These are phyloP conservation scores for Hypoxylon sp. DNA, from an alignment of 2,329 filamentous ascomycete genomes.

Conservation along the genomic window DNA sequence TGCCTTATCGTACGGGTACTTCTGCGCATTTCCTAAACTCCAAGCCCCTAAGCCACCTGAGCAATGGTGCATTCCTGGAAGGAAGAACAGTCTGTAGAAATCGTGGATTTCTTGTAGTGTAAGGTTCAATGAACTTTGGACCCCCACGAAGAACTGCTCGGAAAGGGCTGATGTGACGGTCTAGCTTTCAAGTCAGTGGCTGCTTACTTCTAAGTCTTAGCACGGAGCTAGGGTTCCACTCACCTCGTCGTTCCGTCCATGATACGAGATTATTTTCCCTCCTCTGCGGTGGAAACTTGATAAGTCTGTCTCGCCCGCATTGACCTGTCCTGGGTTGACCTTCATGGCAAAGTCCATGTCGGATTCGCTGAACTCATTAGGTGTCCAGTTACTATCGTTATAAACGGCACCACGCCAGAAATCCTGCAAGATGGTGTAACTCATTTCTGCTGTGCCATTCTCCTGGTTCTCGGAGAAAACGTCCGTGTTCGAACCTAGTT, in stretches of 20 bases:
- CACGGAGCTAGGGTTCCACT: not conserved
- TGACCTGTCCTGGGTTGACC: constrained; percentile 36
- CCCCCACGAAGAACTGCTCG: constrained; percentile 28
- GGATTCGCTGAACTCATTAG: constrained; percentile 27
- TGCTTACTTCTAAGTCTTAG: not conserved
- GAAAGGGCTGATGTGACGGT: constrained; percentile 34
- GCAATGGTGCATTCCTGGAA: constrained; percentile 42
- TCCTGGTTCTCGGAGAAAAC: constrained; percentile 41
- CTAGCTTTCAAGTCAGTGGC: constrained; percentile 8
- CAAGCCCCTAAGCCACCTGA: constrained; percentile 29
- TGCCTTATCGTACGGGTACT: constrained; percentile 31
- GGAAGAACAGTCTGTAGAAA: constrained; percentile 49
- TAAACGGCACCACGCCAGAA: constrained; percentile 43
- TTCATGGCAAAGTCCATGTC: constrained; percentile 39
- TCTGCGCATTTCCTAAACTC: constrained; percentile 36
- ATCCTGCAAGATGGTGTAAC: constrained; percentile 42
- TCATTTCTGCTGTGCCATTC: constrained; percentile 35
- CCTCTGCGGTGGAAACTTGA: constrained; percentile 29
- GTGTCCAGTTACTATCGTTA: constrained; percentile 38
- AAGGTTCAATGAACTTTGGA: constrained; percentile 32
- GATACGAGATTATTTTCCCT: constrained; percentile 41
- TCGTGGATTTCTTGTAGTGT: constrained; percentile 42
- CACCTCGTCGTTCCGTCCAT: constrained; percentile 41
- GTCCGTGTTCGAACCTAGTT: constrained; percentile 34
- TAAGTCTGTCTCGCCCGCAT: constrained; percentile 33